phyloP scores from a whole-genome alignment of 2,329 filamentous ascomycete genomes.

The Zopfia rhizophila region DNA sequence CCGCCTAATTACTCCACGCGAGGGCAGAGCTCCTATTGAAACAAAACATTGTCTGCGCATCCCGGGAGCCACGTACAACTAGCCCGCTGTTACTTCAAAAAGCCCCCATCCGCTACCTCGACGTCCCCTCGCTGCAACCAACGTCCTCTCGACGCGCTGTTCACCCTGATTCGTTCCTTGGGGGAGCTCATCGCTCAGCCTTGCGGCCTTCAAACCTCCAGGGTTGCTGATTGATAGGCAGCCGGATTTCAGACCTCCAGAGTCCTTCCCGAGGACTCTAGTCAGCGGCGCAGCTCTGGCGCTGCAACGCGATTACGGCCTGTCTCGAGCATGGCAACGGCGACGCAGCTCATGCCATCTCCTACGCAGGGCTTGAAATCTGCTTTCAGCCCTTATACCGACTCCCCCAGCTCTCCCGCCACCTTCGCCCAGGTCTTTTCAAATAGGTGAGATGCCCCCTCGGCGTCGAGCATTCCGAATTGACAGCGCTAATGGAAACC shows the following conservation, averaged over 20 bases:
- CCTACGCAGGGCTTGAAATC: constrained; percentile 52
- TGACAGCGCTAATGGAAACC: constrained; percentile 40
- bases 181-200: constrained; percentile 28
- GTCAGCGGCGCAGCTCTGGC: constrained; percentile 37
- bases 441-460: constrained; percentile 49
- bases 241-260: constrained; percentile 19
- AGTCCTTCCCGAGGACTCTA: constrained; percentile 18
- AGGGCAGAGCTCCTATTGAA: constrained; percentile 24
- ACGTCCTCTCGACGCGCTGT: constrained; percentile 34
- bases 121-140: constrained; percentile 23
- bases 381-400: constrained; percentile 62
- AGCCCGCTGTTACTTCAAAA: constrained; percentile 32
- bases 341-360: constrained; percentile 59
- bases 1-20: constrained; percentile 9
- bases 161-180: constrained; percentile 30
- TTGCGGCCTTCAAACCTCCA: constrained; percentile 21
- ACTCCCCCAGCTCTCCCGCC: constrained; percentile 61
- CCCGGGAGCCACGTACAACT: constrained; percentile 18
- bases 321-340: constrained; percentile 48
- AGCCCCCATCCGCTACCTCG: constrained; percentile 15
- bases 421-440: constrained; percentile 55
- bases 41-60: constrained; percentile 24
- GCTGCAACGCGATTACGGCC: constrained; percentile 27
- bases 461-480: constrained; percentile 1
- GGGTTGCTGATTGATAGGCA: constrained; percentile 19